Conservation (phyloP, 1,284 basidiomycete genomes). For the Austroboletus novae-zelandiae region DNA sequence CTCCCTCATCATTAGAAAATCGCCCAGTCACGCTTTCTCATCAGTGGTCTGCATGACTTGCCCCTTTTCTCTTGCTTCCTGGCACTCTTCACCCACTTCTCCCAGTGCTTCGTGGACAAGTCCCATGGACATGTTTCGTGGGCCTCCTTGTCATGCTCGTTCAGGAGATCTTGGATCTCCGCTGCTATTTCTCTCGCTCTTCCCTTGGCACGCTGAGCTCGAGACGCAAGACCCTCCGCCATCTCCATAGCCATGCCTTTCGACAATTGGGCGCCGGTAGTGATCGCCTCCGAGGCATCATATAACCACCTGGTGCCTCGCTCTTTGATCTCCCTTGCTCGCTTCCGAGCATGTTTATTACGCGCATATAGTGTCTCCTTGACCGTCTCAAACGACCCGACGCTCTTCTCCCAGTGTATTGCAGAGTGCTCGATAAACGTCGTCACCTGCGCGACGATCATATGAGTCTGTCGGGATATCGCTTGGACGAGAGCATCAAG, state of each 20-base stretch:
- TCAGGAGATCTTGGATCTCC: slow-evolving; percentile 28
- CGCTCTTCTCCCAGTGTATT: slow-evolving; percentile 33
- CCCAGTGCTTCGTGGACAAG: slow-evolving; percentile 18
- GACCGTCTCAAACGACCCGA: slow-evolving; percentile 24
- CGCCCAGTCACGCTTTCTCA: slow-evolving; percentile 9
- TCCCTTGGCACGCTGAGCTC: slow-evolving; percentile 46
- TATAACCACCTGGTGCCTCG: slow-evolving; percentile 43
- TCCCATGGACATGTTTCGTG: slow-evolving; percentile 17
- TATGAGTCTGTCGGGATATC: slow-evolving; percentile 40
- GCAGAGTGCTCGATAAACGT: slow-evolving; percentile 46
- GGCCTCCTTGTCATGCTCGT: slow-evolving; percentile 21
- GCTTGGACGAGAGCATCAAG: slow-evolving; percentile 57
- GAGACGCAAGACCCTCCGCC: slow-evolving; percentile 28
- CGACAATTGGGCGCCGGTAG: slow-evolving; percentile 41
- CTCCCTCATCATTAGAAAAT: slow-evolving; percentile 11
- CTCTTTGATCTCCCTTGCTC: slow-evolving; percentile 54
- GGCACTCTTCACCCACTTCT: slow-evolving; percentile 16
- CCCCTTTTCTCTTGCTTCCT: slow-evolving; percentile 8
- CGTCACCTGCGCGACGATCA: slow-evolving; percentile 41
- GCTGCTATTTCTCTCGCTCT: slow-evolving; percentile 43
- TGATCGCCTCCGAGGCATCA: slow-evolving; percentile 40
- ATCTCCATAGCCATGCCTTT: slow-evolving; percentile 44
- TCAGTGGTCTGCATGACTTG: slow-evolving; percentile 15
- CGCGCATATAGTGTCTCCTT: slow-evolving; percentile 46
- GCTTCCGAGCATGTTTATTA: slow-evolving; percentile 54